A percentile compares a stretch with the other conserved stretches of the same genome.
Evolutionary conservation across 768 basidiomycete species (phyloP).

Genomic region (Leccinum arenicola): DNA sequence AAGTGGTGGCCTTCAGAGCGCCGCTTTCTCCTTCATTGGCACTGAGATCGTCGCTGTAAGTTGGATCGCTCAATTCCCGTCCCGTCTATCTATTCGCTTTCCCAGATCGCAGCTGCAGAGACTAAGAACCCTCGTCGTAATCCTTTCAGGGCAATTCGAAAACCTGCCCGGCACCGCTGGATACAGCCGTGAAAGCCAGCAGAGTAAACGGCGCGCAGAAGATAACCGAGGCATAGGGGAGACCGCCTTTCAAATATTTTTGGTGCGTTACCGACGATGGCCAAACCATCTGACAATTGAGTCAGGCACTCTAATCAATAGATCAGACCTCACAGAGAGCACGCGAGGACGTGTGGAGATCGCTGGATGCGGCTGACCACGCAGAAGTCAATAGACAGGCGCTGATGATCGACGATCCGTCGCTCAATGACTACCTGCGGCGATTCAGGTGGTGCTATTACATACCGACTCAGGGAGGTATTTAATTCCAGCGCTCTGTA

Average conservation of each 20-base stretch:
- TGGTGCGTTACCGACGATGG: slow-evolving; percentile 58
- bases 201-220: slow-evolving; percentile 65
- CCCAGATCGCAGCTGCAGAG: no score
- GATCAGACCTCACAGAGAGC: slow-evolving; percentile 62
- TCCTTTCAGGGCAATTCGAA: no score
- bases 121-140: no score
- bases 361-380: slow-evolving; percentile 88
- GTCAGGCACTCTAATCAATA: background rate
- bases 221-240: slow-evolving; percentile 67
- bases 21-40: no score
- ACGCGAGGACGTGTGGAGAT: slow-evolving; percentile 86
- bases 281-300: background rate
- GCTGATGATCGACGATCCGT: slow-evolving; percentile 59
- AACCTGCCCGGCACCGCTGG: slow-evolving; percentile 44
- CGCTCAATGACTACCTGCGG: background rate
- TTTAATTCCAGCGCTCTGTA: no score
- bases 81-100: no score
- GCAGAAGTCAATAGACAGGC: slow-evolving; percentile 82
- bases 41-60: no score
- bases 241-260: slow-evolving; percentile 74
- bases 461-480: slow-evolving; percentile 29
- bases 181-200: slow-evolving; percentile 80
- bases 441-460: slow-evolving; percentile 16
- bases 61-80: no score
- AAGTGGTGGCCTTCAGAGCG: no score